Evolutionary conservation across 345 rosid species (phyloP), one percentile per base, ranked within the genome.

Genomic region (Eucalyptus caleyi): DNA sequence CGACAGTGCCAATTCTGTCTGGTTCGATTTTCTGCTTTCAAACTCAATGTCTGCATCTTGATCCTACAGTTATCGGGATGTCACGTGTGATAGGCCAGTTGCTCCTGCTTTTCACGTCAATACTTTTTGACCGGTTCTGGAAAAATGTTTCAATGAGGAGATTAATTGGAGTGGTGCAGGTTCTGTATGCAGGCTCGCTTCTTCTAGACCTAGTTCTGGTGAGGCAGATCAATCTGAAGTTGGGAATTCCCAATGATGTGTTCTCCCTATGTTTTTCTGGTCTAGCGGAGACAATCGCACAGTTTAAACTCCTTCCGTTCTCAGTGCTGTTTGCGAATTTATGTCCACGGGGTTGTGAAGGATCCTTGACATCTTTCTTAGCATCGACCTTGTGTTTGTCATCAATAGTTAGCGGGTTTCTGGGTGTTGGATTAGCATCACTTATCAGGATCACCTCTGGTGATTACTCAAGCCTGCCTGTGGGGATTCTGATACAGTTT

Each of bases 11-110:
- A 5, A 42, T 95, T 90, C 93, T 97, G 87, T 94, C 99, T 18
- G 99, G 98, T 60, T 93, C 97, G 26, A 93, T 95, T 86, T 96
- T 96, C 91, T 97, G 97, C 91, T 96, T 95, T 89, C 99, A 97
- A 92, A 95, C 97, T 14, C 99, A 96, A 90, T 95, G 96, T 80
- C 95, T 97, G 9, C 91, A 94, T 40, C 95, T 97, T 7, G 93
- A 96, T 88, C 94, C 99, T 89, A 91, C 95, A 18, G 89, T 97
- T 77, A 91, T 97, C 27, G 99, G 99, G 88, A 95, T 94, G 97
- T 96, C 99, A 8, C 91, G 95, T 88, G 99, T 97, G 24, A 90
- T 93, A 65, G 96, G 99, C 82, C 99, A 97, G 89, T 82, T 95
- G 92, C 91, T 92, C 89, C 98, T 96, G 90, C 96, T 97, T 88